phyloP scores from a whole-genome alignment of 495 filamentous ascomycete genomes.

The Xylaria intraflava region DNA sequence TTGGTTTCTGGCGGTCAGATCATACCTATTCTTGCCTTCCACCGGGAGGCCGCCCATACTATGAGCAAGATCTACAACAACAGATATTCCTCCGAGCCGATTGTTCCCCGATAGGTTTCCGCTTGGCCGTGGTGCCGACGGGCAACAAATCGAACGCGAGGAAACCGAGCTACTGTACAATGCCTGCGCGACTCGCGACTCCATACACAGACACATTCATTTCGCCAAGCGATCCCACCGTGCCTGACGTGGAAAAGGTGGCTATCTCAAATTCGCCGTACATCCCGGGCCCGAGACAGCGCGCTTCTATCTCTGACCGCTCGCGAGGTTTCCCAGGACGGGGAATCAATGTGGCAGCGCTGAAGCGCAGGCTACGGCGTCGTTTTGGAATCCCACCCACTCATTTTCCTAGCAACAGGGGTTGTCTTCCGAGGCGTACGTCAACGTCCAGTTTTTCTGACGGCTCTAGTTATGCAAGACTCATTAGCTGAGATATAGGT shows the following conservation, averaged over 20 bases:
- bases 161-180: neutral
- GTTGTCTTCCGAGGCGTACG: neutral
- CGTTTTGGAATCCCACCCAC: too few species aligned
- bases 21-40: neutral
- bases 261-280: neutral
- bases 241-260: neutral
- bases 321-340: neutral
- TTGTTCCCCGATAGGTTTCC: conserved; percentile 5
- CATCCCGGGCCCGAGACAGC: neutral
- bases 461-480: neutral
- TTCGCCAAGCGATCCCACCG: conserved; percentile 3
- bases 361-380: too few species aligned
- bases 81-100: neutral
- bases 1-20: neutral
- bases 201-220: neutral
- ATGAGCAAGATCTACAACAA: neutral
- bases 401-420: neutral
- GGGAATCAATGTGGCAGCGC: neutral
- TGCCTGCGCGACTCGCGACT: neutral
- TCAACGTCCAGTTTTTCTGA: neutral
- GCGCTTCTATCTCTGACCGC: neutral
- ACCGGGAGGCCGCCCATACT: neutral
- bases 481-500: neutral
- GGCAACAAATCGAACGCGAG: conserved; percentile 4
- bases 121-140: neutral